Evolutionary conservation across 192 early-diverging fungal species (phyloP), one percentile per base, ranked within the genome.

Genomic region (Podila verticillata): DNA sequence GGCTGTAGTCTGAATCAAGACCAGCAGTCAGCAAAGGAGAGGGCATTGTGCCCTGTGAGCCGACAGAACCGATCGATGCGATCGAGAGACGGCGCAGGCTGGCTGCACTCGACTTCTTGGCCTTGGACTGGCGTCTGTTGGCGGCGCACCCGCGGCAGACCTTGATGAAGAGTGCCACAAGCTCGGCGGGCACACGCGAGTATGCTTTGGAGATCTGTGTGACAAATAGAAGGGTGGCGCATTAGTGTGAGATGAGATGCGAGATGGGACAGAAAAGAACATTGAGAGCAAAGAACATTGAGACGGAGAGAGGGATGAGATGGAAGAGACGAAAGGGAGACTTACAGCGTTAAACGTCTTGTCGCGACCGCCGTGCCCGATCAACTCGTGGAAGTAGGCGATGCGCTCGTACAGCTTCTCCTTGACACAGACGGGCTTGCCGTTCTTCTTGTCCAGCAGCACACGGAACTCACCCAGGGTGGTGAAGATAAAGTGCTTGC

Each of bases 281-380:
- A 39, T 1, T 44, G 39, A 44, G 39, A 17, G 13, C 39, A 31
- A 36, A 34, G 26, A 24, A 24, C n/a, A n/a, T n/a, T n/a, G n/a
- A n/a, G n/a, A n/a, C n/a, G n/a, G n/a, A n/a, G n/a, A n/a, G n/a
- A n/a, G n/a, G n/a, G n/a, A n/a, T n/a, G n/a, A n/a, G n/a, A n/a
- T n/a, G n/a, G 3, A 19, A 62, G 31, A 62, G 0, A 36, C 2
- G 24, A 31, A 36, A 22, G 35, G 24, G 61, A 39, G 35, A 9
- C 63, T 64, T 64, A 64, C 63, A 44, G 63, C 63, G 20, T 47
- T 48, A 39, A 64, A 64, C 22, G 63, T 64, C 63, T 64, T 64
- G 63, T 64, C 63, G n/a, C 63, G 31, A 22, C 63, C 63, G 7
- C 63, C 63, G 47, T 64, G 63, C 17, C 63, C 63, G 7, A 39